Evolutionary conservation across 2,329 filamentous ascomycete species (phyloP).

Genomic region (Talaromyces albobiverticillius): DNA sequence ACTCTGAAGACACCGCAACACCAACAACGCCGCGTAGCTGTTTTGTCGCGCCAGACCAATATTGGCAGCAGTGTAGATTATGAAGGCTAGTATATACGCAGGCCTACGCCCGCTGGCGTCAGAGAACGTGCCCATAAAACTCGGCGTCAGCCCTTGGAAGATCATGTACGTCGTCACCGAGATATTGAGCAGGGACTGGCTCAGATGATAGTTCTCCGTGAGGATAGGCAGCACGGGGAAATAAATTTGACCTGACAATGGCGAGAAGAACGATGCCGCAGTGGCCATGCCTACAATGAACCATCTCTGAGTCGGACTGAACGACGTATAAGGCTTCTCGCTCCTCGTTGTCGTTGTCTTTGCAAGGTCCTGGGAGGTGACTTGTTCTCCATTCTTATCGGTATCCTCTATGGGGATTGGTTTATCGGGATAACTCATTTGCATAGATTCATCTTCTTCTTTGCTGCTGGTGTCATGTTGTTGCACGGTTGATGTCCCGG

Average conservation of each 20-base stretch:
- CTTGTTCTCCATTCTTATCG: background rate
- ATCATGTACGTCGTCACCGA: constrained; percentile 34
- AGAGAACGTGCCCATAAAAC: constrained; percentile 60
- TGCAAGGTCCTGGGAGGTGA: background rate
- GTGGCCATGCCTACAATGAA: constrained; percentile 38
- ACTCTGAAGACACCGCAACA: constrained; percentile 62
- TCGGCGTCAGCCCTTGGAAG: constrained; percentile 61
- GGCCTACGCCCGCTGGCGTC: constrained; percentile 61
- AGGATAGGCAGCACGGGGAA: constrained; percentile 33
- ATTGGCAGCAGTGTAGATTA: constrained; percentile 55
- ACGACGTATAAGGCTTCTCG: constrained; percentile 24
- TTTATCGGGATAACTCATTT: background rate
- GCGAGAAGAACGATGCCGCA: constrained; percentile 42
- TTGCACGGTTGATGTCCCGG: too few species aligned
- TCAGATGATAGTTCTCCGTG: constrained; percentile 18
- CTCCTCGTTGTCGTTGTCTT: constrained; percentile 6
- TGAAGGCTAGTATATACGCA: constrained; percentile 51
- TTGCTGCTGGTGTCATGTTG: too few species aligned
- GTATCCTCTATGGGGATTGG: background rate
- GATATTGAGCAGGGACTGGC: constrained; percentile 12
- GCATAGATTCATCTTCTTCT: background rate
- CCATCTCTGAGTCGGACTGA: constrained; percentile 29
- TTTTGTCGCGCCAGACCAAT: constrained; percentile 60
- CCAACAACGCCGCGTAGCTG: constrained; percentile 56
- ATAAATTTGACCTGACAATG: constrained; percentile 40